Conservation (phyloP, 2,329 filamentous ascomycete species). For the Colletotrichum echinochloae region DNA sequence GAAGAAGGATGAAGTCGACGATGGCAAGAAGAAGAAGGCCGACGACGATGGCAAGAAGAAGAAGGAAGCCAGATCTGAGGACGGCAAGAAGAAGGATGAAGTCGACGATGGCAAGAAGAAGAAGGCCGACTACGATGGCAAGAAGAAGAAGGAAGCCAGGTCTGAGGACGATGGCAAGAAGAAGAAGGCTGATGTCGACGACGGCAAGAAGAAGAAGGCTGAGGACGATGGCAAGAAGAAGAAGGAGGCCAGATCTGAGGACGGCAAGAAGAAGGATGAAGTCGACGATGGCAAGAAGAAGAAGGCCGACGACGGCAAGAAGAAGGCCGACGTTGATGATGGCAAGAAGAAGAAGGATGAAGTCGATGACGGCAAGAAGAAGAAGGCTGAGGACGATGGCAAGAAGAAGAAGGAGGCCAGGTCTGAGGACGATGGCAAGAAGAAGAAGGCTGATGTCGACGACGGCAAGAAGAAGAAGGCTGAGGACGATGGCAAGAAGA, state of each 20-base stretch:
- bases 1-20: too few species aligned
- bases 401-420: too few species aligned
- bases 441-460: not conserved
- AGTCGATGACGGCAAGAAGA: not conserved
- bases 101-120: too few species aligned
- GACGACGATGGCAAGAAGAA: not conserved
- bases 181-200: not conserved
- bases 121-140: too few species aligned
- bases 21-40: not conserved
- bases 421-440: not conserved
- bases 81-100: too few species aligned
- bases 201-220: not conserved
- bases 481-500: not conserved
- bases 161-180: not conserved
- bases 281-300: not conserved
- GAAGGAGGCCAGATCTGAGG: not conserved
- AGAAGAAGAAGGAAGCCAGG: too few species aligned
- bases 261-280: not conserved
- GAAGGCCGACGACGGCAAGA: not conserved
- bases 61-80: too few species aligned
- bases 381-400: not conserved
- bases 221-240: not conserved
- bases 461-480: not conserved
- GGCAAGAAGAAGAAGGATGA: not conserved
- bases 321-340: not conserved